Evolutionary conservation across 768 basidiomycete species (phyloP).

Genomic region (Tremella fuciformis): DNA sequence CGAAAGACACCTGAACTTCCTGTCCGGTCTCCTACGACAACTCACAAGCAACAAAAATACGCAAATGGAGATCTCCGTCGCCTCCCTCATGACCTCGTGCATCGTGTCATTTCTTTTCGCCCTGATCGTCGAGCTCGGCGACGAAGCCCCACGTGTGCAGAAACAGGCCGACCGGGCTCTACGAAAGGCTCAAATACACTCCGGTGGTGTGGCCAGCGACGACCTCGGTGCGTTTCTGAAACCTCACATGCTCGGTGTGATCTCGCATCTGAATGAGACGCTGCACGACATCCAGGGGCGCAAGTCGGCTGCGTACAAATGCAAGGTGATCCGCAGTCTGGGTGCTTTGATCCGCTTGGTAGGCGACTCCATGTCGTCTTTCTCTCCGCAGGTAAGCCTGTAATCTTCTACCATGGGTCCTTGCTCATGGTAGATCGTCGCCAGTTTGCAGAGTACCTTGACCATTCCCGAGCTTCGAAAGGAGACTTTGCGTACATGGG

Average conservation of each 20-base stretch:
- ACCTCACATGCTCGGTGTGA: conserved; percentile 75
- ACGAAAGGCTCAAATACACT: conserved; percentile 37
- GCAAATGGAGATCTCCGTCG: conserved; percentile 20
- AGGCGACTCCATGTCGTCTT: conserved; percentile 67
- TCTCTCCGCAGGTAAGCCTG: conserved; percentile 76
- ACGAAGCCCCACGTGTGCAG: conserved; percentile 60
- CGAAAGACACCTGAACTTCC: conserved; percentile 27
- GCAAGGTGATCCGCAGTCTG: conserved; percentile 73
- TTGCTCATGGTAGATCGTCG: conserved; percentile 70
- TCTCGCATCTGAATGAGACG: conserved; percentile 78
- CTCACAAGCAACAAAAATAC: conserved; percentile 13
- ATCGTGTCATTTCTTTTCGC: conserved; percentile 69
- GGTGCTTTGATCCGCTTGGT: conserved; percentile 69
- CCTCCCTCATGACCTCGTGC: conserved; percentile 60
- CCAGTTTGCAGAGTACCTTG: conserved; percentile 88
- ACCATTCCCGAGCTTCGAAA: conserved; percentile 69
- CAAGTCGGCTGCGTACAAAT: conserved; percentile 66
- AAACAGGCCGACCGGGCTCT: conserved; percentile 54
- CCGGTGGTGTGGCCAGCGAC: conserved; percentile 10
- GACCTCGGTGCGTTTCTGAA: conserved; percentile 64
- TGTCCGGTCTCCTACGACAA: conserved; percentile 32
- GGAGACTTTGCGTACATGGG: conserved; percentile 76
- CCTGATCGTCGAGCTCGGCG: conserved; percentile 73
- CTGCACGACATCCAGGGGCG: conserved; percentile 80
- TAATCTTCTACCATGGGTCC: conserved; percentile 2